Evolutionary conservation across 345 rosid genomes (phyloP), one percentile per base, ranked within the genome.

Genomic region (Gossypium anomalum): DNA sequence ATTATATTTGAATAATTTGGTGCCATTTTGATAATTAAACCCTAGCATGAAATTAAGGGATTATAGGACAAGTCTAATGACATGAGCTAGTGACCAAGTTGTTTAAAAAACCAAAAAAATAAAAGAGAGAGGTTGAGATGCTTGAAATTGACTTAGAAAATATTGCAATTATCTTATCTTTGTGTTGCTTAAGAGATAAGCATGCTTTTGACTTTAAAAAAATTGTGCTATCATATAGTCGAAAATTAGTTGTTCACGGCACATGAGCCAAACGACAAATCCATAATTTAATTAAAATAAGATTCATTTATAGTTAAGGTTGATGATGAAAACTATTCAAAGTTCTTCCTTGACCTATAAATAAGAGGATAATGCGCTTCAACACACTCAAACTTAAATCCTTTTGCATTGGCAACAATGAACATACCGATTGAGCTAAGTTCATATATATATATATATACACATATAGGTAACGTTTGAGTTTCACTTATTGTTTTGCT

Each of bases 331-430:
- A 34, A 34, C 1, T 34, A 4, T 34, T 27, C 0, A 27, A 3
- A 27, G 34, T 27, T 0, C 0, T 34, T 34, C 0, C 6, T 0
- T 0, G 1, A 34, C 1, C 0, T 0, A 34, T 34, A 34, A 34
- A 34, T 34, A 34, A 4, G 1, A 34, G 0, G 1, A 34, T 34
- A 34, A 34, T 34, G 6, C 6, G 6, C 1, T 34, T 34, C 38
- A 34, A 34, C 38, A 0, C 6, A 34, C 38, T 34, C 0, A 34
- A 29, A 34, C 1, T 0, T 0, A 34, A 0, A 0, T 4, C 4
- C 0, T 34, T 1, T 0, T 4, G 0, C 1, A 34, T 34, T 34
- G 6, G 0, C 38, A 34, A 34, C 6, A 34, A 34, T 34, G 1
- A 34, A 34, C 6, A 34, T 34, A 0, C 6, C 38, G 4, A 34